Conservation (phyloP, 148 eudicot genomes). For the Chenopodium album region DNA sequence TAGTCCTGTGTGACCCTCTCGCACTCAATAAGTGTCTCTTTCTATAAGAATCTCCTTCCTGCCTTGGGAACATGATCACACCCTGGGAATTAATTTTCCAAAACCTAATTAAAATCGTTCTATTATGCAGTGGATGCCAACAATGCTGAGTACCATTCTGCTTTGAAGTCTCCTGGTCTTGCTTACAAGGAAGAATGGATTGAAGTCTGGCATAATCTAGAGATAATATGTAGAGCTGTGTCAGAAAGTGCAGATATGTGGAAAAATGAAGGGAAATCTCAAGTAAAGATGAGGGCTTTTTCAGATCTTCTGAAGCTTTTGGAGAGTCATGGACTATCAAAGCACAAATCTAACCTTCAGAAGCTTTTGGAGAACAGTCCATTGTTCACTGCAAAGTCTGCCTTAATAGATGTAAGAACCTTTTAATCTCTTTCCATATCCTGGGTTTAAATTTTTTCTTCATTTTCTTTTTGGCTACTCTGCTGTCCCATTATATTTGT, state of each 20-base stretch:
- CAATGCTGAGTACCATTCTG: constrained; percentile 28
- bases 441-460: neutral
- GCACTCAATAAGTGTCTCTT: neutral
- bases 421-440: neutral
- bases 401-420: constrained; percentile 27
- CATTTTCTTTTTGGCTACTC: neutral
- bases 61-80: neutral
- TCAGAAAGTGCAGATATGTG: constrained; percentile 64
- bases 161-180: constrained; percentile 34
- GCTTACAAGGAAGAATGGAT: constrained; percentile 53
- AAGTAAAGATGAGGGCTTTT: constrained; percentile 70
- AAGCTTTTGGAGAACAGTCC: constrained; percentile 40
- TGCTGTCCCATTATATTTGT: neutral
- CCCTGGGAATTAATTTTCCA: neutral
- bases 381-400: constrained; percentile 27
- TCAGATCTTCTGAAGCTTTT: constrained; percentile 63
- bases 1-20: neutral
- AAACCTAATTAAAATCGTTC: neutral
- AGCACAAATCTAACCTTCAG: constrained; percentile 52
- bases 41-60: neutral
- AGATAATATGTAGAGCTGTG: constrained; percentile 49
- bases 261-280: constrained; percentile 65
- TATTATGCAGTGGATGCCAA: constrained; percentile 40
- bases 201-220: constrained; percentile 50
- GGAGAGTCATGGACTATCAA: constrained; percentile 68